Percentiles rank a stretch among this genome's conserved stretches.
phyloP scores from a whole-genome alignment of 2,329 filamentous ascomycete genomes.

The Rosellinia necatrix region DNA sequence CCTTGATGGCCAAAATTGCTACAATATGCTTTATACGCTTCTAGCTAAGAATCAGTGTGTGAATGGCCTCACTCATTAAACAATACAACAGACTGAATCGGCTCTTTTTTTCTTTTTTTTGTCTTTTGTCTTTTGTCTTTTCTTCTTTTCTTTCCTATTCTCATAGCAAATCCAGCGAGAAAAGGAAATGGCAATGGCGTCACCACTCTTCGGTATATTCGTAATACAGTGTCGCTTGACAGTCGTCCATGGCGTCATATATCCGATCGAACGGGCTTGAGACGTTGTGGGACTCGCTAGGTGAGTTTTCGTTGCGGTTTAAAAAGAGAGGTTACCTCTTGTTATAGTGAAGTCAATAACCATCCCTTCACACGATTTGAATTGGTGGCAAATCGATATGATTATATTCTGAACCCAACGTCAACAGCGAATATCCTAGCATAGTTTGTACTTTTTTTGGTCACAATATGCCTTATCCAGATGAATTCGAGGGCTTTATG shows the following conservation, averaged over 20 bases:
- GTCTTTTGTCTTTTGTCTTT: background rate
- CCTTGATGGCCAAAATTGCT: constrained; percentile 20
- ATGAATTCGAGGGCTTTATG: constrained; percentile 41
- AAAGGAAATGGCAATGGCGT: constrained; percentile 3
- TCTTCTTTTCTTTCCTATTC: background rate
- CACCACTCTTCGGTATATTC: constrained; percentile 4
- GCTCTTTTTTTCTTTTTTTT: background rate
- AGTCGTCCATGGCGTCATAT: constrained; percentile 20
- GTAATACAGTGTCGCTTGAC: background rate
- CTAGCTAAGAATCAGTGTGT: background rate
- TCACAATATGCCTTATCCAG: constrained; percentile 37
- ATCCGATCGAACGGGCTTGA: background rate
- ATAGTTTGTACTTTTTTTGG: too few species aligned
- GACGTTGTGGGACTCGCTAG: background rate
- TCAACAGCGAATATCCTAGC: too few species aligned
- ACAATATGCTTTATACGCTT: background rate
- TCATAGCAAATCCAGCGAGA: background rate
- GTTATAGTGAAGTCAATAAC: background rate
- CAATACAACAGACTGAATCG: background rate
- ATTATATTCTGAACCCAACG: too few species aligned
- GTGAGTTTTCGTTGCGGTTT: background rate
- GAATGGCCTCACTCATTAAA: constrained; percentile 2
- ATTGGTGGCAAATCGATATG: background rate
- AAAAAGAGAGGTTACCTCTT: background rate
- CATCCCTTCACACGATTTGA: too few species aligned